These are phyloP conservation scores for Caryopteris hybrid DNA, from an alignment of 305 asterid genomes.

Conservation along the genomic window DNA sequence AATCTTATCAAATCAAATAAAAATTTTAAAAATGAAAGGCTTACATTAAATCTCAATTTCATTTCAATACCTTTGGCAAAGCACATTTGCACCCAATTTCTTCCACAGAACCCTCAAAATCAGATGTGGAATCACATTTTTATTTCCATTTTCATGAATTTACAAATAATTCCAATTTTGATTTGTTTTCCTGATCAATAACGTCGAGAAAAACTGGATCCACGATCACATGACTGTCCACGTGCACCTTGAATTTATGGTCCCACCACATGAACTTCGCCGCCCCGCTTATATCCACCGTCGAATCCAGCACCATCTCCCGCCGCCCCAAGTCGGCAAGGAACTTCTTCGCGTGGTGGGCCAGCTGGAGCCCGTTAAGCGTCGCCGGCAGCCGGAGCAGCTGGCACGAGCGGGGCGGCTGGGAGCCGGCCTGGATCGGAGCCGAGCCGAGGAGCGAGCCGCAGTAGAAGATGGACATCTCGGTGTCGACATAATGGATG, in stretches of 20 bases:
- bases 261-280: conserved; percentile 92
- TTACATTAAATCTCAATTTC: no score
- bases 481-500: conserved; percentile 63
- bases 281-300: conserved; percentile 67
- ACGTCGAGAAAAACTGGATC: conserved; percentile 86
- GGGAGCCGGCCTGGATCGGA: conserved; percentile 68
- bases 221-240: conserved; percentile 89
- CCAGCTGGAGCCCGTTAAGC: conserved; percentile 74
- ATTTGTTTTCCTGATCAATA: conserved; percentile 70
- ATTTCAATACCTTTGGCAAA: no score
- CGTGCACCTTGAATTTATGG: conserved; percentile 73
- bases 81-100: background rate
- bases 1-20: no score
- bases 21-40: no score
- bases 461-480: conserved; percentile 69
- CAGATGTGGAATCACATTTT: background rate
- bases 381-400: conserved; percentile 77
- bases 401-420: conserved; percentile 81
- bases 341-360: conserved; percentile 62
- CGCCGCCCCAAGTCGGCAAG: conserved; percentile 66
- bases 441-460: conserved; percentile 87
- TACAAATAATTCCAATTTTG: conserved; percentile 48
- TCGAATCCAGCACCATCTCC: conserved; percentile 84
- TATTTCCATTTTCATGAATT: background rate
- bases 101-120: background rate